Conservation (phyloP, 768 basidiomycete genomes). For the Grammothele lineata region DNA sequence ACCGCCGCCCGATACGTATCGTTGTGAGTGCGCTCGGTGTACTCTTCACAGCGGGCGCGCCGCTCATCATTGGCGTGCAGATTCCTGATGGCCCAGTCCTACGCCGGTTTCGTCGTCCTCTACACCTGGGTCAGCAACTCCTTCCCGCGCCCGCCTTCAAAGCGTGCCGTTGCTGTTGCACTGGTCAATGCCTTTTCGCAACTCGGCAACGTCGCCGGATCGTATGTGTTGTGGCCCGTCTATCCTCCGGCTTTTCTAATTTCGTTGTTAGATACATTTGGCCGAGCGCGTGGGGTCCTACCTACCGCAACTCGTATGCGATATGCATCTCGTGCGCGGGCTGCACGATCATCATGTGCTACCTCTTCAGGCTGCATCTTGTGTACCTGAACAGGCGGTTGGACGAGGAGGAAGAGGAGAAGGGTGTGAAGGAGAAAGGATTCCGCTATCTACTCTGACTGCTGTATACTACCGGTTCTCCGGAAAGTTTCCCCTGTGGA, state of each 20-base stretch:
- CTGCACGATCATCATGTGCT: conserved; percentile 30
- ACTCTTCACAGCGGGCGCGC: conserved; percentile 17
- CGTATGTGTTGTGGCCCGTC: conserved; percentile 25
- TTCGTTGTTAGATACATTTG: conserved; percentile 51
- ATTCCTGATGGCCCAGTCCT: conserved; percentile 75
- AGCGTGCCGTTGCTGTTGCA: conserved; percentile 81
- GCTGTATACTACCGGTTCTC: no score
- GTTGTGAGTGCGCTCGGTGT: conserved; percentile 38
- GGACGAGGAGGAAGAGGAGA: conserved; percentile 36
- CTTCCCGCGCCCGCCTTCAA: conserved; percentile 73
- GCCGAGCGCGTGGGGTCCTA: conserved; percentile 66
- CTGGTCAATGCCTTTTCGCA: conserved; percentile 78
- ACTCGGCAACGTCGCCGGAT: conserved; percentile 80
- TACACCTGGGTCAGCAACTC: conserved; percentile 50
- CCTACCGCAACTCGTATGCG: conserved; percentile 65
- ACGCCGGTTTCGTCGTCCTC: conserved; percentile 67
- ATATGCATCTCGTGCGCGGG: conserved; percentile 28
- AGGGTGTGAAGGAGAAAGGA: conserved; percentile 38
- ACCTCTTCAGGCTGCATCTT: conserved; percentile 26
- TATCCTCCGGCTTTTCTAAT: neutral
- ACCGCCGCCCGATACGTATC: conserved; percentile 60
- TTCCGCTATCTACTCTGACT: conserved; percentile 47
- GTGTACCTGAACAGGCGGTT: conserved; percentile 22
- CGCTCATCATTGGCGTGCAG: conserved; percentile 31
- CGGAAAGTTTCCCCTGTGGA: no score